Conservation (phyloP, 257 asterid species). For the Echites panduratus region DNA sequence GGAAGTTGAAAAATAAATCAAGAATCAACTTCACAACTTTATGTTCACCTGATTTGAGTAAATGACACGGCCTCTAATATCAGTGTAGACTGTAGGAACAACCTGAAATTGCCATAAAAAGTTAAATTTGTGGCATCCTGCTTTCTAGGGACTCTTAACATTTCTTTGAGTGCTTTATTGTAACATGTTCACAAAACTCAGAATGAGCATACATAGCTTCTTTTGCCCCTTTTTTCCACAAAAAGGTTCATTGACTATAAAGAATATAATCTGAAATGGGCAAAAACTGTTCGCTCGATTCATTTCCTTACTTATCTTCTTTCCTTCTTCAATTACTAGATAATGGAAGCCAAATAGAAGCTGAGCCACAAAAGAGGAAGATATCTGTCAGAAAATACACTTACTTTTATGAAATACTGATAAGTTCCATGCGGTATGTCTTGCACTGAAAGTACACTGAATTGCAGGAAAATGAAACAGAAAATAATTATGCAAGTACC, state of each 20-base stretch:
- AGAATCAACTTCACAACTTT: slow-evolving; percentile 15
- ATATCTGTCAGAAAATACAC: slow-evolving; percentile 8
- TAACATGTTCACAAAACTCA: not conserved
- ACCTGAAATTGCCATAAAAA: slow-evolving; percentile 56
- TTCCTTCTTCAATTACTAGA: not conserved
- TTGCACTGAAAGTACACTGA: slow-evolving; percentile 72
- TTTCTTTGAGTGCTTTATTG: not conserved
- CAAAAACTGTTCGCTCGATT: not conserved
- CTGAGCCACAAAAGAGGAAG: not conserved
- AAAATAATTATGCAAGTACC: slow-evolving; percentile 2
- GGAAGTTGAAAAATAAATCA: not conserved
- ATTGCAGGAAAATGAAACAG: slow-evolving; percentile 15
- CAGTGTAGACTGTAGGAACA: slow-evolving; percentile 82
- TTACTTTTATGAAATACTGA: slow-evolving; percentile 86
- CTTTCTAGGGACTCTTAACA: slow-evolving; percentile 12
- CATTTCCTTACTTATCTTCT: not conserved
- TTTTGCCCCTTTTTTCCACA: not conserved
- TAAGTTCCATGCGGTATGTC: slow-evolving; percentile 62
- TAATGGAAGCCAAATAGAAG: not conserved
- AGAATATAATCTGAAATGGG: not conserved
- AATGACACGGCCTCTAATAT: slow-evolving; percentile 63
- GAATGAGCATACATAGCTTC: too few relatives aligned
- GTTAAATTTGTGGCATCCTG: slow-evolving; percentile 5
- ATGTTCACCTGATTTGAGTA: slow-evolving; percentile 79
- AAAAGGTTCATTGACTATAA: not conserved